Evolutionary conservation across 129 eudicot genomes (phyloP), one percentile per base, ranked within the genome.

Genomic region (Chrysanthemum seticuspe): DNA sequence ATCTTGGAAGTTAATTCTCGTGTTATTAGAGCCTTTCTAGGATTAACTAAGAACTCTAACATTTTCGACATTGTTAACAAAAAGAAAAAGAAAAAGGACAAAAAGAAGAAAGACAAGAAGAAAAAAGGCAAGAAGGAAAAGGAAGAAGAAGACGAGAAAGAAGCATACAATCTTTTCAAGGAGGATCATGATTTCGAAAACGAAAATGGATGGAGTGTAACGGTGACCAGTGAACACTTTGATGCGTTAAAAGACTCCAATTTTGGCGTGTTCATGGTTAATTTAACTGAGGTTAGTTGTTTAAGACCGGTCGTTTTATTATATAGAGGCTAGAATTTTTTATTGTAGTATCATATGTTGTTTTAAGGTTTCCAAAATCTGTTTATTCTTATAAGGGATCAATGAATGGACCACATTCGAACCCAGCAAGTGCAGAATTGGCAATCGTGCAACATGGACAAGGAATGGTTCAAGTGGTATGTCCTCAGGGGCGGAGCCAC

Each of bases 401-500:
- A 9, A 91, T 91, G 91, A 83, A 88, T 93, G 97, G 89, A 54
- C 97, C 97, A 0, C 97, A 88, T 49, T 88, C 91, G 91, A 91
- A 91, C 73, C 93, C 91, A 12, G 70, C 13, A 69, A 89, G 85
- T 13, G 77, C 74, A 3, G 96, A 91, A 73, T 68, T 88, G 29
- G 86, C 78, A 13, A 69, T 88, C 2, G 96, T 84, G 13, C 13
- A 81, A 65, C 73, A 77, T 53, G 97, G 97, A 47, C 71, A 21
- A 21, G 96, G 96, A 13, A 88, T 88, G 90, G 66, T 91, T 59
- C 78, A 75, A 21, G 84, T 86, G 45, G 93, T 88, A 25, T 86
- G 96, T 78, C 77, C 96, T 0, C n/a, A n/a, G n/a, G n/a, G n/a
- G n/a, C n/a, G n/a, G n/a, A n/a, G n/a, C n/a, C n/a, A n/a, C n/a